Conservation (phyloP, 331 rosid genomes). For the Pyracantha coccinea region DNA sequence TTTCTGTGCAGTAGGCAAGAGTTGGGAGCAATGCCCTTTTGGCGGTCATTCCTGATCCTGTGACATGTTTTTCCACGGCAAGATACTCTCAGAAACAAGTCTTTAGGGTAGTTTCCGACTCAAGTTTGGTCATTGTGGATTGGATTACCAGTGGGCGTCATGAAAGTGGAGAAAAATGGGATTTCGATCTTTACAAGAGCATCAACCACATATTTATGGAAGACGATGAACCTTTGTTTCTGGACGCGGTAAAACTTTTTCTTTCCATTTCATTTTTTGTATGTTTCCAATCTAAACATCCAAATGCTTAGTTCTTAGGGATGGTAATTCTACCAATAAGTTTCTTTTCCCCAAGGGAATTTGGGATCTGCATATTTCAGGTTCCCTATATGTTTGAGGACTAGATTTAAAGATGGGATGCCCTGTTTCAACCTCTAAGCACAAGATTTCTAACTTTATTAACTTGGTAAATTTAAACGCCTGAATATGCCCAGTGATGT, state of each 20-base stretch:
- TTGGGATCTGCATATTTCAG: not conserved
- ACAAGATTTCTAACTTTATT: too few species aligned
- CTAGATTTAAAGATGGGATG: not conserved
- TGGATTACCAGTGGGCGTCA: constrained; percentile 97
- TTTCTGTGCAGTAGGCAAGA: constrained; percentile 57
- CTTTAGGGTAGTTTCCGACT: constrained; percentile 47
- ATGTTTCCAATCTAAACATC: not conserved
- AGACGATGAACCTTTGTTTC: constrained; percentile 68
- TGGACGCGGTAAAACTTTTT: constrained; percentile 58
- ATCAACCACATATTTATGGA: constrained; percentile 62
- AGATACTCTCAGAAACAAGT: constrained; percentile 85
- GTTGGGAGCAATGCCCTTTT: constrained; percentile 70
- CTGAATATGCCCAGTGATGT: too few species aligned
- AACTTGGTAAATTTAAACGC: too few species aligned
- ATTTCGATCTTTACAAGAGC: constrained; percentile 75
- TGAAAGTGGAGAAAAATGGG: constrained; percentile 91
- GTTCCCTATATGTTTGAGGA: not conserved
- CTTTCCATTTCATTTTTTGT: not conserved
- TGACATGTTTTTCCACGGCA: constrained; percentile 89
- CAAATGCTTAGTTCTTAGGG: not conserved
- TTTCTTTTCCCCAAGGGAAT: not conserved
- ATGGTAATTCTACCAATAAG: not conserved
- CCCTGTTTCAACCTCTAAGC: too few species aligned
- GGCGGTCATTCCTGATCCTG: constrained; percentile 88
- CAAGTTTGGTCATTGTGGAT: constrained; percentile 87